Evolutionary conservation across 2,329 filamentous ascomycete genomes (phyloP), one percentile per base, ranked within the genome.

Genomic region (Stemphylium beticola): DNA sequence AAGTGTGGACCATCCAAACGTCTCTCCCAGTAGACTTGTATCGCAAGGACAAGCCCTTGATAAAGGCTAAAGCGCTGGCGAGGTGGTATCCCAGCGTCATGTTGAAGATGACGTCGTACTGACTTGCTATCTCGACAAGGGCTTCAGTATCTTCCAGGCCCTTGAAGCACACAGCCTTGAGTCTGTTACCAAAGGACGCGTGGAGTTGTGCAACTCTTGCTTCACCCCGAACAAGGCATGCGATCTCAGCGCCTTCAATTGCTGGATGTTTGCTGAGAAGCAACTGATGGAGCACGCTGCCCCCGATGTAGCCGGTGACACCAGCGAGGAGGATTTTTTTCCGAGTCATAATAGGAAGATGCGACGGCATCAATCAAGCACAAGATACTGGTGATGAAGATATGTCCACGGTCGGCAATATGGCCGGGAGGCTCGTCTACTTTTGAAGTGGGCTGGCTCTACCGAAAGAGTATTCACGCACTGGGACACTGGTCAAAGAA

Each of bases 61-160:
- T 29, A 12, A 46, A 46, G 22, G 43, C 43, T 11, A 26, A 11
- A 29, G 43, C 43, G 22, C 33, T 46, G 32, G 22, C 33, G 22
- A 46, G 32, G 34, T 46, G 43, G 36, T 46, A 46, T 20, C 43
- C 32, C 20, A 46, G 20, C 20, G 43, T 46, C 43, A 46, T 46
- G 11, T 46, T 46, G 32, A 46, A 20, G 33, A 46, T 29, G 43
- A 46, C 15, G 14, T 46, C 32, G 33, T 46, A 46, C 15, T 46
- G 43, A 37, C 43, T 46, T 38, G 43, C 43, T 36, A 46, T 46
- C 18, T 37, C 43, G 32, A 46, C 33, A 46, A 46, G 33, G n/a
- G n/a, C 32, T 10, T 37, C 43, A n/a, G 33, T 26, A 29, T 37
- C 33, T 11, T 46, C 43, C n/a, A 46, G 32, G 22, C 43, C 43